These are phyloP conservation scores for Bullera alba DNA, from an alignment of 768 basidiomycete genomes.

Conservation along the genomic window DNA sequence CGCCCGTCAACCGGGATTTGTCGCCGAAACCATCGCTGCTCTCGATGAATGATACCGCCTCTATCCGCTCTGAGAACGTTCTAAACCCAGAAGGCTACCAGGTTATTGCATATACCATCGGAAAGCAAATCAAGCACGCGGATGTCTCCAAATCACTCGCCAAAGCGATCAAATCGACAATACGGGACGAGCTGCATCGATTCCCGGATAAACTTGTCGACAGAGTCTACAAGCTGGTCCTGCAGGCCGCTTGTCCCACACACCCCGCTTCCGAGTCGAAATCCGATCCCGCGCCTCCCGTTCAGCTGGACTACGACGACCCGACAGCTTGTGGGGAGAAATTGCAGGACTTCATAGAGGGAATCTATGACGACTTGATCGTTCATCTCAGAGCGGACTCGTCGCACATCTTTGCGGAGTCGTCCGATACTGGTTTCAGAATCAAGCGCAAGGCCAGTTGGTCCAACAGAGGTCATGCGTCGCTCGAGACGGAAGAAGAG, in stretches of 20 bases:
- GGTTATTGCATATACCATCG: slow-evolving; percentile 41
- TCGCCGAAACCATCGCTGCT: slow-evolving; percentile 44
- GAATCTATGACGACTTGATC: slow-evolving; percentile 60
- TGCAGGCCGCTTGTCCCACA: slow-evolving; percentile 17
- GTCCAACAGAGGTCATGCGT: slow-evolving; percentile 6
- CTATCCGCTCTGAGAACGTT: slow-evolving; percentile 17
- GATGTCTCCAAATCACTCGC: slow-evolving; percentile 41
- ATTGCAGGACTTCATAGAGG: slow-evolving; percentile 66
- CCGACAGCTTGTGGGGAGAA: slow-evolving; percentile 48
- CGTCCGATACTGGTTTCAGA: neutral
- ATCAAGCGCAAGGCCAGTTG: slow-evolving; percentile 29
- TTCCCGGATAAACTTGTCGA: slow-evolving; percentile 41
- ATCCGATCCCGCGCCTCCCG: neutral
- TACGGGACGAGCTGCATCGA: slow-evolving; percentile 33
- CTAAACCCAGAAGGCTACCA: slow-evolving; percentile 31
- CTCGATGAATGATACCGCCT: slow-evolving; percentile 16
- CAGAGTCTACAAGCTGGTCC: slow-evolving; percentile 28
- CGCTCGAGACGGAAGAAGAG: slow-evolving; percentile 18
- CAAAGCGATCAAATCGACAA: slow-evolving; percentile 31
- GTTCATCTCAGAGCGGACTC: slow-evolving; percentile 38
- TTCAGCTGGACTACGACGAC: slow-evolving; percentile 35
- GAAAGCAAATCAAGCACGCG: slow-evolving; percentile 32
- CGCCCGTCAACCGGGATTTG: slow-evolving; percentile 9
- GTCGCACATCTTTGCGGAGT: slow-evolving; percentile 5
- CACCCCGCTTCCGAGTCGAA: neutral